A percentile compares a stretch with the other conserved stretches of the same genome.
Conservation (phyloP, 108 stramenopile species). For the Nitzschia sp. region DNA sequence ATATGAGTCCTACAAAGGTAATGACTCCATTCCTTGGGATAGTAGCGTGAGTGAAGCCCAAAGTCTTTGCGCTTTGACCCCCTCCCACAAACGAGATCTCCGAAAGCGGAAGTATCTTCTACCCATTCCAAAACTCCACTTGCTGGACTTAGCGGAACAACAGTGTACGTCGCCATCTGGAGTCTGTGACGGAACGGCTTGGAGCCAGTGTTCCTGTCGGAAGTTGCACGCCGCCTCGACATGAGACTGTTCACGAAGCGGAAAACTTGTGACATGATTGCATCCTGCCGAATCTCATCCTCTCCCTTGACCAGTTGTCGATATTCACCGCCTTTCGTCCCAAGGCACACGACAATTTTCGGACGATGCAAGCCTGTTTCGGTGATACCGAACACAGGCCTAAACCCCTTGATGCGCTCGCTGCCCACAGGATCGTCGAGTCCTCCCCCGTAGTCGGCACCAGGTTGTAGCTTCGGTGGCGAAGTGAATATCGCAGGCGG, state of each 20-base stretch:
- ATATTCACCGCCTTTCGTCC: slow-evolving; percentile 69
- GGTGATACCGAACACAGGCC: slow-evolving; percentile 70
- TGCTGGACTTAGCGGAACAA: slow-evolving; percentile 87
- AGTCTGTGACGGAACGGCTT: slow-evolving; percentile 36
- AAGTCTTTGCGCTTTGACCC: slow-evolving; percentile 11
- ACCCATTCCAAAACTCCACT: slow-evolving; percentile 93
- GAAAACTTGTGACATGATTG: slow-evolving; percentile 97
- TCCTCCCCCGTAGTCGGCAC: slow-evolving; percentile 66
- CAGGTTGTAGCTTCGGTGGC: slow-evolving; percentile 61
- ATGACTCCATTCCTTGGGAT: slow-evolving; percentile 83
- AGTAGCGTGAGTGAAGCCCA: slow-evolving; percentile 61
- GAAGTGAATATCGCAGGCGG: slow-evolving; percentile 73
- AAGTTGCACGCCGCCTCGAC: slow-evolving; percentile 10
- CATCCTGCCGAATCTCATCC: slow-evolving; percentile 97
- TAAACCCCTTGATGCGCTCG: slow-evolving; percentile 70
- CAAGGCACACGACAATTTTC: slow-evolving; percentile 86
- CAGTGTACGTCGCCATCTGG: slow-evolving; percentile 83
- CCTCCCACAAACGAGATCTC: slow-evolving; percentile 46
- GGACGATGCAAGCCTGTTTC: slow-evolving; percentile 85
- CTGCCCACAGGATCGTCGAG: slow-evolving; percentile 67
- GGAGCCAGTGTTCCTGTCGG: background rate
- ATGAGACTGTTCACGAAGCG: slow-evolving; percentile 87
- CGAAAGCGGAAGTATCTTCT: slow-evolving; percentile 87
- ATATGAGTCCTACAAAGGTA: slow-evolving; percentile 54
- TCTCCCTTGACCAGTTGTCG: slow-evolving; percentile 92